Conservation (phyloP, 139 green algal genomes). For the Coccomyxa sp. region DNA sequence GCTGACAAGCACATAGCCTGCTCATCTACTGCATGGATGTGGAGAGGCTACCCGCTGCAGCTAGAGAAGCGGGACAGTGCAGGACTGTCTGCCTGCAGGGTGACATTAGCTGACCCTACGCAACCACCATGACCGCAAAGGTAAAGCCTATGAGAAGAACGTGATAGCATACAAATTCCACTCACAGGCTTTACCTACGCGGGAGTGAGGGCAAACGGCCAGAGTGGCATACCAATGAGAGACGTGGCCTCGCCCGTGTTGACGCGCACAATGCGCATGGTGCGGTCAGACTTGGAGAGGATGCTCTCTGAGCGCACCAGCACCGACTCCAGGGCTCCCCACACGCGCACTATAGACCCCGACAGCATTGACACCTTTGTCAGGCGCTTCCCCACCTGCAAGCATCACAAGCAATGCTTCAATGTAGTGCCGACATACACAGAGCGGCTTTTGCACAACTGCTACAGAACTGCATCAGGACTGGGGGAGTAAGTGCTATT, state of each 20-base stretch:
- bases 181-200: too few species aligned
- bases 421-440: too few species aligned
- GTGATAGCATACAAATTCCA: neutral
- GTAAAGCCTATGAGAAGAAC: too few species aligned
- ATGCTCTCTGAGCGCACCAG: constrained; percentile 51
- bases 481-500: too few species aligned
- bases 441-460: too few species aligned
- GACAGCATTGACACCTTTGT: constrained; percentile 60
- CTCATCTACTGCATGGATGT: neutral
- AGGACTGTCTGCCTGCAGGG: neutral
- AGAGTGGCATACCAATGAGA: constrained; percentile 30
- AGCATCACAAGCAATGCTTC: neutral
- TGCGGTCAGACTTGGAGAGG: constrained; percentile 56
- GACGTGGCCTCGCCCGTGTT: constrained; percentile 24
- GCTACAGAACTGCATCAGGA: too few species aligned
- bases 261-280: constrained; percentile 66
- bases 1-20: neutral
- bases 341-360: constrained; percentile 71
- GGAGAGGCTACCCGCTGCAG: neutral
- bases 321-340: constrained; percentile 71
- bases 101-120: neutral
- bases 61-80: neutral
- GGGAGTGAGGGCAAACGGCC: neutral
- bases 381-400: constrained; percentile 49
- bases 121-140: neutral